A percentile compares a stretch with the other conserved stretches of the same genome.
phyloP scores from a whole-genome alignment of 2,329 filamentous ascomycete species.

The Pseudopithomyces chartarum region DNA sequence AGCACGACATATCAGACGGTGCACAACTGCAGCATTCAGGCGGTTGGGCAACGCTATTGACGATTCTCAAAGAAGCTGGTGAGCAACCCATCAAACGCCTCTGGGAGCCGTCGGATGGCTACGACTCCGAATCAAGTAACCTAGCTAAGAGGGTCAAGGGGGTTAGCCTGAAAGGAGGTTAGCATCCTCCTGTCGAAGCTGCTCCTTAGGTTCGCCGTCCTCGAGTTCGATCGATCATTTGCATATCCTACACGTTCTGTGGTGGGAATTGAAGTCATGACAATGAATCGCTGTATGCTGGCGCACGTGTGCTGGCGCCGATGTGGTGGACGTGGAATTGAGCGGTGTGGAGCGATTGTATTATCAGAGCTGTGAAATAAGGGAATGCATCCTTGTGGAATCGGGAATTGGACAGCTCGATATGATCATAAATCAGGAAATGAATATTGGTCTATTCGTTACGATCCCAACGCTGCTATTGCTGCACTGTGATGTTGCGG shows the following conservation, averaged over 20 bases:
- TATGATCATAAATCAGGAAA: too few species aligned
- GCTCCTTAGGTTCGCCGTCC: slow-evolving; percentile 26
- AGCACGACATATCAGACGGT: slow-evolving; percentile 78
- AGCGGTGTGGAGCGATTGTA: too few species aligned
- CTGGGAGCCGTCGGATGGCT: slow-evolving; percentile 38
- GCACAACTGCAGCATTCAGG: slow-evolving; percentile 83
- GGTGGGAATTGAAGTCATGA: background rate
- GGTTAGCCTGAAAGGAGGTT: slow-evolving; percentile 57
- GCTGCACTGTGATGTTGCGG: too few species aligned
- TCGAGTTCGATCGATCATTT: slow-evolving; percentile 18
- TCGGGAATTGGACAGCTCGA: too few species aligned
- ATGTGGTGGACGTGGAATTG: background rate
- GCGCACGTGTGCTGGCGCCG: background rate
- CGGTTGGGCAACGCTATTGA: slow-evolving; percentile 92
- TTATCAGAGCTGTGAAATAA: too few species aligned
- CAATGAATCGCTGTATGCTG: background rate
- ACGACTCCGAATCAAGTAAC: slow-evolving; percentile 61
- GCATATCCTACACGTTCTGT: background rate
- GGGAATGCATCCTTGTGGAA: background rate
- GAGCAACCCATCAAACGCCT: slow-evolving; percentile 83
- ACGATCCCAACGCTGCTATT: too few species aligned
- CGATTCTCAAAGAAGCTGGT: slow-evolving; percentile 95
- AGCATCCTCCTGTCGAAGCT: slow-evolving; percentile 19
- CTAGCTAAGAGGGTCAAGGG: slow-evolving; percentile 70
- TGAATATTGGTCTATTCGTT: too few species aligned